phyloP scores from a whole-genome alignment of 768 basidiomycete species.

The Termitomyces sp. region DNA sequence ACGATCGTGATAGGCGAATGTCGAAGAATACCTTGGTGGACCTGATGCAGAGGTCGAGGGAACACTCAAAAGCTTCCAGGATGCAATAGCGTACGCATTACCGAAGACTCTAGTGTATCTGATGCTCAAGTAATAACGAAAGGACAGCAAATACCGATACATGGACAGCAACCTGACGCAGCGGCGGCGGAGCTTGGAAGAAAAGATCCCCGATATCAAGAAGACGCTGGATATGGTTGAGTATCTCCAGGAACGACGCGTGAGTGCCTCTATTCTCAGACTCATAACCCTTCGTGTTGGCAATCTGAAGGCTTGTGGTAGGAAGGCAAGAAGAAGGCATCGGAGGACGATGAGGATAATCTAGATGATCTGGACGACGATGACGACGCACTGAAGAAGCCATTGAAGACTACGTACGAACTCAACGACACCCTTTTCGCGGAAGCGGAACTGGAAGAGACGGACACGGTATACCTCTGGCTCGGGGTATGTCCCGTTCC shows the following conservation, averaged over 20 bases:
- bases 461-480: slow-evolving; percentile 92
- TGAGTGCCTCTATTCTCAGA: slow-evolving; percentile 28
- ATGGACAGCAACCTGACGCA: slow-evolving; percentile 89
- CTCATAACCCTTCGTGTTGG: not conserved
- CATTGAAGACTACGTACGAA: slow-evolving; percentile 85
- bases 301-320: slow-evolving; percentile 22
- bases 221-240: slow-evolving; percentile 91
- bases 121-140: slow-evolving; percentile 26
- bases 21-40: slow-evolving; percentile 82
- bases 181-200: slow-evolving; percentile 74
- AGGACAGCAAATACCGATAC: slow-evolving; percentile 93
- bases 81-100: slow-evolving; percentile 83
- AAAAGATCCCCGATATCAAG: slow-evolving; percentile 95
- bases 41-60: slow-evolving; percentile 75
- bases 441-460: slow-evolving; percentile 83
- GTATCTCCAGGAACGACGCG: slow-evolving; percentile 69
- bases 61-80: slow-evolving; percentile 79
- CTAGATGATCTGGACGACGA: slow-evolving; percentile 39
- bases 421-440: slow-evolving; percentile 94
- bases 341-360: slow-evolving; percentile 35
- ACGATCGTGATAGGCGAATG: slow-evolving; percentile 58
- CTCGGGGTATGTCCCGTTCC: slow-evolving; percentile 67
- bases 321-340: slow-evolving; percentile 56
- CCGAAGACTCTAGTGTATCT: slow-evolving; percentile 8
- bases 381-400: slow-evolving; percentile 41